These are phyloP conservation scores for Herpotrichia juniperi DNA, from an alignment of 2,329 filamentous ascomycete genomes.

Conservation along the genomic window DNA sequence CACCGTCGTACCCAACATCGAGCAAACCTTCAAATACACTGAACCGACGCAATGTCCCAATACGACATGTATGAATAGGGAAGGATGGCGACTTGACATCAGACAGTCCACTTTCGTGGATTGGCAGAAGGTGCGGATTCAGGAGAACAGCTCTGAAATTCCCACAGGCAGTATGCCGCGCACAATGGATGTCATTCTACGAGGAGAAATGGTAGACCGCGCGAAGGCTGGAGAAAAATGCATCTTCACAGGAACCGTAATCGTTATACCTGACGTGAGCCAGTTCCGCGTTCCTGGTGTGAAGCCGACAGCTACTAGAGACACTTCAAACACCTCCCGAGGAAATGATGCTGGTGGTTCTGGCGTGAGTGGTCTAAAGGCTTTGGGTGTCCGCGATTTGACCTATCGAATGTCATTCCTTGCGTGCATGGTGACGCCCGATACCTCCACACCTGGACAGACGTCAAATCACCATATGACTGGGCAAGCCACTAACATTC, in stretches of 20 bases:
- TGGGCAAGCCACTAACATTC: conserved; percentile 80
- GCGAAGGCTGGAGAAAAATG: conserved; percentile 98
- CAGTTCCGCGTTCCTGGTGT: conserved; percentile 90
- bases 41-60: conserved; percentile 97
- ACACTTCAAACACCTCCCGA: conserved; percentile 75
- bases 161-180: conserved; percentile 98
- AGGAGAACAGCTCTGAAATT: conserved; percentile 98
- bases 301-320: conserved; percentile 80
- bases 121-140: conserved; percentile 98
- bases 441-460: conserved; percentile 80
- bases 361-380: conserved; percentile 87
- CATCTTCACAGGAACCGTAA: conserved; percentile 94
- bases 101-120: conserved; percentile 97
- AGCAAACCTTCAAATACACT: conserved; percentile 97
- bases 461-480: conserved; percentile 70
- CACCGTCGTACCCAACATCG: conserved; percentile 83
- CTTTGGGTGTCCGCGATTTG: conserved; percentile 90
- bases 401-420: conserved; percentile 97
- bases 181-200: conserved; percentile 95
- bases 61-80: conserved; percentile 80
- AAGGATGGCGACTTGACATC: conserved; percentile 97
- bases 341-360: conserved; percentile 81
- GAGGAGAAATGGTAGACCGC: conserved; percentile 96
- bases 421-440: conserved; percentile 92
- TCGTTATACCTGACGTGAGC: conserved; percentile 96